Percentiles rank a stretch among this genome's conserved stretches.
Evolutionary conservation across 1,139 yeast species (phyloP).

Genomic region (Pichiaceae sp.): DNA sequence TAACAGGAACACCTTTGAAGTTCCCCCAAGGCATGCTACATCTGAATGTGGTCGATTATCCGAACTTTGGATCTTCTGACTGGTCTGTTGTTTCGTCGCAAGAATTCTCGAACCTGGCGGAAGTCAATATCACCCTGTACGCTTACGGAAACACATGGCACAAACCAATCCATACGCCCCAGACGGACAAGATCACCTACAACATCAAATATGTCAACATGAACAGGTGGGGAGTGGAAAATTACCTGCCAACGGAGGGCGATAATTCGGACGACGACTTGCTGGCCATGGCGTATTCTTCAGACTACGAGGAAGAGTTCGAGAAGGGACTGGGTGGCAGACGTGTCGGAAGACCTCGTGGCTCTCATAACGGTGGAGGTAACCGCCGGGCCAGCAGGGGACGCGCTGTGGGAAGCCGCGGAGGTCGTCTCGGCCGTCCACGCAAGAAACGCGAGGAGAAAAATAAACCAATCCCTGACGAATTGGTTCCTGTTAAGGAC

Average conservation of each 20-base stretch:
- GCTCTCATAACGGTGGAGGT: not conserved
- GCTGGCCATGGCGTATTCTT: not conserved
- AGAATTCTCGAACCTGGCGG: not conserved
- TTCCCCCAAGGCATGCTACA: slow-evolving; percentile 1
- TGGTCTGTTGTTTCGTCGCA: not conserved
- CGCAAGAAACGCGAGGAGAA: not conserved
- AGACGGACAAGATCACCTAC: not conserved
- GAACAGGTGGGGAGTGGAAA: not conserved
- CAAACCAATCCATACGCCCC: slow-evolving; percentile 12
- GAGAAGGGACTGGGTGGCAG: not conserved
- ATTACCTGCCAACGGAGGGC: not conserved
- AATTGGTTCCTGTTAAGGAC: slow-evolving; percentile 1
- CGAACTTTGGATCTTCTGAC: slow-evolving; percentile 2
- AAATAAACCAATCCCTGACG: not conserved
- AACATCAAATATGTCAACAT: slow-evolving; percentile 5
- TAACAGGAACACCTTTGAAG: not conserved
- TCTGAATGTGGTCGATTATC: slow-evolving; percentile 1
- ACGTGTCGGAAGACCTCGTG: not conserved
- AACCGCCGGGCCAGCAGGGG: not conserved
- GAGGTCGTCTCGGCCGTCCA: not conserved
- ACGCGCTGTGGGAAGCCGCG: not conserved
- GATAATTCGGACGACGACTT: not conserved
- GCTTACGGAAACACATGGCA: slow-evolving; percentile 13
- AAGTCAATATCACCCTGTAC: slow-evolving; percentile 7
- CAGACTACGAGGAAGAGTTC: not conserved